These are phyloP conservation scores for Pulicaria dysenterica DNA, from an alignment of 129 eudicot genomes.

Conservation along the genomic window DNA sequence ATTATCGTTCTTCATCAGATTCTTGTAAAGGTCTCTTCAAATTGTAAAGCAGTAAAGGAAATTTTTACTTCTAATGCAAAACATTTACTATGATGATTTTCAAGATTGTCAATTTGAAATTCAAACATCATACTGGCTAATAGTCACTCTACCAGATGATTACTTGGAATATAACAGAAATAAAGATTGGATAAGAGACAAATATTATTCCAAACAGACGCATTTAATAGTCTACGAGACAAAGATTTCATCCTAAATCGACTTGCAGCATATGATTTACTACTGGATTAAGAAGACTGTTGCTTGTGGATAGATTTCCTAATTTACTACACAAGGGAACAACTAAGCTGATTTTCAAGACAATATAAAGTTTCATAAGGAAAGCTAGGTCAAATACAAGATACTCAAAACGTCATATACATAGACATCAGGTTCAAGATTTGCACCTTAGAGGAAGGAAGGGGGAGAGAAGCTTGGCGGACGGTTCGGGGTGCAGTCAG, in stretches of 20 bases:
- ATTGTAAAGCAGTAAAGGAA: too few relatives aligned
- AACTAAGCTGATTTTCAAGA: slow-evolving; percentile 1
- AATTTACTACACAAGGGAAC: neutral
- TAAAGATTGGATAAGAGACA: neutral
- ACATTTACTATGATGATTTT: neutral
- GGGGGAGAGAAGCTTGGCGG: slow-evolving; percentile 80
- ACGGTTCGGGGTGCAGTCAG: slow-evolving; percentile 55
- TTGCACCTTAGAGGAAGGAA: slow-evolving; percentile 64
- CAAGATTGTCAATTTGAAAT: neutral
- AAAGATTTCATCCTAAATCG: neutral
- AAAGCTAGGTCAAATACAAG: slow-evolving; percentile 11
- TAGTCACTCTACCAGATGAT: neutral
- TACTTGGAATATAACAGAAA: neutral
- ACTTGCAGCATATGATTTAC: slow-evolving; percentile 3
- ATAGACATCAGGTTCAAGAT: too few relatives aligned
- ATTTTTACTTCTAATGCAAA: too few relatives aligned
- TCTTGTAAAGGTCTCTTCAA: neutral
- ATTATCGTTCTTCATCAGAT: slow-evolving; percentile 19
- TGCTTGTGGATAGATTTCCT: neutral
- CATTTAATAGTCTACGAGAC: neutral
- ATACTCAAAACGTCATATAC: neutral
- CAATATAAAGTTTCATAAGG: neutral
- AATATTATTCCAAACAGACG: neutral
- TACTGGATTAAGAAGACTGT: neutral
- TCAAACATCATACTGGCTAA: neutral